Evolutionary conservation across 2,329 filamentous ascomycete genomes (phyloP).

Genomic region (Aspergillus sp.): DNA sequence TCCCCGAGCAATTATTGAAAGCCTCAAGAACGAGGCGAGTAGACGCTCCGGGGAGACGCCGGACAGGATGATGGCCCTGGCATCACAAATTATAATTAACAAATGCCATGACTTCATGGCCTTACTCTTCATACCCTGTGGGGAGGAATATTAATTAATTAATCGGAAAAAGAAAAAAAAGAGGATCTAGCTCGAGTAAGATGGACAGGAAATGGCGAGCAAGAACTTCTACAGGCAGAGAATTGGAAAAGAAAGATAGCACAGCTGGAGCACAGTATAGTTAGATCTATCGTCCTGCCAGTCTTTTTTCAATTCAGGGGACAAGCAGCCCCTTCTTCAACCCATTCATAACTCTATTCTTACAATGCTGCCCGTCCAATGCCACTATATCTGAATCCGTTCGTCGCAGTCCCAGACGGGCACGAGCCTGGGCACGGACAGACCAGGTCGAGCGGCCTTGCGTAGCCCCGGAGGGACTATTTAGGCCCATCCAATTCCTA

Average conservation of each 20-base stretch:
- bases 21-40: conserved; percentile 10
- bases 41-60: neutral
- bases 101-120: neutral
- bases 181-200: neutral
- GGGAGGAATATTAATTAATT: conserved; percentile 2
- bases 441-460: neutral
- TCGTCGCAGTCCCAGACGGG: neutral
- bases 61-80: conserved; percentile 2
- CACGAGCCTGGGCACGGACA: neutral
- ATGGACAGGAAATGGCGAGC: neutral
- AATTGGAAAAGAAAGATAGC: conserved; percentile 1
- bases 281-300: neutral
- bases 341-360: conserved; percentile 2
- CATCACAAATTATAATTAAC: conserved; percentile 2
- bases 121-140: neutral
- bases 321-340: neutral
- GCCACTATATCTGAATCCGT: neutral
- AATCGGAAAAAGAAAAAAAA: conserved; percentile 6
- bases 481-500: neutral
- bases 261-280: neutral
- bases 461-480: neutral
- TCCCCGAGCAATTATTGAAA: conserved; percentile 14
- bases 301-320: neutral
- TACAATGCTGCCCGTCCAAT: neutral
- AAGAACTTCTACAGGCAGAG: neutral